Evolutionary conservation across 257 asterid species (phyloP).

Genomic region (Solanum arcanum): DNA sequence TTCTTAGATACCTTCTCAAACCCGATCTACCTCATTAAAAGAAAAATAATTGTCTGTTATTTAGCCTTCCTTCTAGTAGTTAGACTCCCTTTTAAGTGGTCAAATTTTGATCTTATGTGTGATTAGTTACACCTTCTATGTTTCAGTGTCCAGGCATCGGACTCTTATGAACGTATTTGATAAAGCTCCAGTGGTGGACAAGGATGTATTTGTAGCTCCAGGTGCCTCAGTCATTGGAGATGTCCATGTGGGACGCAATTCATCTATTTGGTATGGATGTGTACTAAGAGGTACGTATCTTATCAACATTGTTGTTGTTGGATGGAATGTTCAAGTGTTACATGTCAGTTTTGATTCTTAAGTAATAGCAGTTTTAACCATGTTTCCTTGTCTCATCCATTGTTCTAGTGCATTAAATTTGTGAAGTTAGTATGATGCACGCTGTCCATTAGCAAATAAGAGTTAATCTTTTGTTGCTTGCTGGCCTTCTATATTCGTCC

Average conservation of each 20-base stretch:
- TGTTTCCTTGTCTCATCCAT: neutral
- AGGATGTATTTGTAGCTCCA: conserved; percentile 72
- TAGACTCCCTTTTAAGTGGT: neutral
- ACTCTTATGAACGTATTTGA: conserved; percentile 59
- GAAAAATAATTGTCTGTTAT: neutral
- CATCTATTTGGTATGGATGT: conserved; percentile 85
- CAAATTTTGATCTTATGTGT: neutral
- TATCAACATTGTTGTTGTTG: neutral
- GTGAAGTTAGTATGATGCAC: neutral
- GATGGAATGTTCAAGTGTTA: neutral
- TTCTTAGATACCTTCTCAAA: neutral
- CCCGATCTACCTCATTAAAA: neutral
- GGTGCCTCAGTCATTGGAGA: conserved; percentile 79
- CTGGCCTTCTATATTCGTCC: neutral
- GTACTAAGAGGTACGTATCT: conserved; percentile 62
- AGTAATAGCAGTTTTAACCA: neutral
- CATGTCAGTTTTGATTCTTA: neutral
- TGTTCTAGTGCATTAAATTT: neutral
- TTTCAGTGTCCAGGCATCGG: conserved; percentile 79
- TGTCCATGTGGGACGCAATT: conserved; percentile 55
- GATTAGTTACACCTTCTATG: neutral
- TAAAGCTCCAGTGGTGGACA: conserved; percentile 64
- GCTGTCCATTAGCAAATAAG: neutral
- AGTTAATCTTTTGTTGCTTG: neutral
- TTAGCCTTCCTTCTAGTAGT: neutral